Evolutionary conservation across 495 filamentous ascomycete genomes (phyloP).

Genomic region (Pyronema omphalodes): DNA sequence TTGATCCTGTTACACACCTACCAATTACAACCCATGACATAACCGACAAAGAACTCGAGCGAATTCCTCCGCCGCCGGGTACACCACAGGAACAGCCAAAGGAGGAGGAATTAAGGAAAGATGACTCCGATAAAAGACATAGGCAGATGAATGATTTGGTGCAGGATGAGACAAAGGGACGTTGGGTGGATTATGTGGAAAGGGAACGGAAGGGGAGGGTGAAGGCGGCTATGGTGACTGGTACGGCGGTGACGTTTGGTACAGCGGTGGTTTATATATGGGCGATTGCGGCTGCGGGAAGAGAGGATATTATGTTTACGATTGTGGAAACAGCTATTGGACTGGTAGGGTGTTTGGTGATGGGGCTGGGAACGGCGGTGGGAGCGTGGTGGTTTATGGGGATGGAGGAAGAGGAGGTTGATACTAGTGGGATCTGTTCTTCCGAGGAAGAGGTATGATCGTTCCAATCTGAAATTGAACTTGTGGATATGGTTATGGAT

Average conservation of each 20-base stretch:
- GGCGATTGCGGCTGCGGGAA: background rate
- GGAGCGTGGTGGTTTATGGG: background rate
- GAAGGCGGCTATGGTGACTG: background rate
- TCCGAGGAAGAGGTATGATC: no score
- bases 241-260: background rate
- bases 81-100: conserved; percentile 32
- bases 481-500: no score
- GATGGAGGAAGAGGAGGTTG: background rate
- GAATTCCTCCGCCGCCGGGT: conserved; percentile 28
- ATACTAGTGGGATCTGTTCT: no score
- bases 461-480: no score
- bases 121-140: conserved; percentile 31
- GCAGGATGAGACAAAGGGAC: conserved; percentile 1
- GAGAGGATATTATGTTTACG: background rate
- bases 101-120: conserved; percentile 24
- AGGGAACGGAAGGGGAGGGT: background rate
- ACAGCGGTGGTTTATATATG: background rate
- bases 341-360: background rate
- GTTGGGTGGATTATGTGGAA: background rate
- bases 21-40: conserved; percentile 46
- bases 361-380: background rate
- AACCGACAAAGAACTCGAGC: conserved; percentile 39
- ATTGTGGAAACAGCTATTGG: background rate
- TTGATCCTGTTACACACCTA: conserved; percentile 52
- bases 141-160: conserved; percentile 39